phyloP scores from a whole-genome alignment of 2,329 filamentous ascomycete species.

The Endoconidiophora laricicola region DNA sequence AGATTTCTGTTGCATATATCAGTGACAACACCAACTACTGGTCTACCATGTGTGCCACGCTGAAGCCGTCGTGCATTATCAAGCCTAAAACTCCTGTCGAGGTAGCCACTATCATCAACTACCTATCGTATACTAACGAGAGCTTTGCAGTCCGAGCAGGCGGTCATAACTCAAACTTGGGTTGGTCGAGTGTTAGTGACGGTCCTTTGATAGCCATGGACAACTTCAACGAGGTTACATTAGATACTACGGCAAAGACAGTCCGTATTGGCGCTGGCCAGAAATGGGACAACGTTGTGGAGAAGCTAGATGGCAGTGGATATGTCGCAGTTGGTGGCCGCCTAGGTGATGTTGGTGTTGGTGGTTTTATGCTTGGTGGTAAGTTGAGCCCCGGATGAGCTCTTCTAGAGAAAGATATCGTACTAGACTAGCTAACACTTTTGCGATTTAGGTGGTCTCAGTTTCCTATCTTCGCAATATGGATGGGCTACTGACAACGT shows the following conservation, averaged over 20 bases:
- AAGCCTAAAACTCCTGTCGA: slow-evolving; percentile 16
- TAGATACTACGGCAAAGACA: slow-evolving; percentile 16
- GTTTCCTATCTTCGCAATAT: slow-evolving; percentile 18
- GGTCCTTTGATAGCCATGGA: slow-evolving; percentile 17
- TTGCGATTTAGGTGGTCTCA: slow-evolving; percentile 9
- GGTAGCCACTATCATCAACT: slow-evolving; percentile 14
- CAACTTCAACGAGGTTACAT: slow-evolving; percentile 13
- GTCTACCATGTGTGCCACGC: slow-evolving; percentile 18
- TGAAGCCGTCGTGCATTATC: slow-evolving; percentile 17
- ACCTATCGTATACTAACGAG: slow-evolving; percentile 10
- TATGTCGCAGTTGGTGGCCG: slow-evolving; percentile 29
- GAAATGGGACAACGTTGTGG: slow-evolving; percentile 23
- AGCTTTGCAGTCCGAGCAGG: slow-evolving; percentile 26
- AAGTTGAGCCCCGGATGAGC: slow-evolving; percentile 15
- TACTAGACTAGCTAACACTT: background rate
- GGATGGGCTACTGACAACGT: slow-evolving; percentile 31
- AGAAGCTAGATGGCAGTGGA: slow-evolving; percentile 18
- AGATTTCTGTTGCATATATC: background rate
- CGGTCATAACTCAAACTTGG: slow-evolving; percentile 19
- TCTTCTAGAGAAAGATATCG: background rate
- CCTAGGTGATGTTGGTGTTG: slow-evolving; percentile 20
- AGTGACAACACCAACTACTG: slow-evolving; percentile 18
- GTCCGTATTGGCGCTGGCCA: slow-evolving; percentile 29
- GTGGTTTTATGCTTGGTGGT: slow-evolving; percentile 18
- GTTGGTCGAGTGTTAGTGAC: slow-evolving; percentile 18